phyloP scores from a whole-genome alignment of 192 early-diverging fungal species.

The Phycomyces blakesleeanus region DNA sequence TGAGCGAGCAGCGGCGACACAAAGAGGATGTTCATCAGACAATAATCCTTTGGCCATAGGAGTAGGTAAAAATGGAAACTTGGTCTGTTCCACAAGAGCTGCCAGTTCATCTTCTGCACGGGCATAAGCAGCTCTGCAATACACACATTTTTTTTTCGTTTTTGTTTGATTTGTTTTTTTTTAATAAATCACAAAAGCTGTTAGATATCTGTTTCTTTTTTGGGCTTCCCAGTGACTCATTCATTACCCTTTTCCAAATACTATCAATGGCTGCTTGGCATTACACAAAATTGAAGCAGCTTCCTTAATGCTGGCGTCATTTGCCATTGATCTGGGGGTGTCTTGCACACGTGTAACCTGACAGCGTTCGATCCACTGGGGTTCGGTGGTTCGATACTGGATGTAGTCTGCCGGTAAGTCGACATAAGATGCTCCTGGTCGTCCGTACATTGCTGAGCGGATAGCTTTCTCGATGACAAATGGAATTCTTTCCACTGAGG shows the following conservation, averaged over 20 bases:
- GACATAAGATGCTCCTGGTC: constrained; percentile 64
- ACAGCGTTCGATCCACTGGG: constrained; percentile 9
- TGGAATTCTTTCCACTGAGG: constrained; percentile 45
- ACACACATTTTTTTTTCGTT: not conserved
- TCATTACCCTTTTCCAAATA: constrained; percentile 67
- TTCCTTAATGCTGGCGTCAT: constrained; percentile 37
- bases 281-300: constrained; percentile 41
- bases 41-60: constrained; percentile 74
- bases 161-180: constrained; percentile 1
- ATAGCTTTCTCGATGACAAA: constrained; percentile 53
- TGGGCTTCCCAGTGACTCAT: too few relatives aligned
- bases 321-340: constrained; percentile 43
- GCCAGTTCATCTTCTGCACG: constrained; percentile 57
- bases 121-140: constrained; percentile 54
- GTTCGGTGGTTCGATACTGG: constrained; percentile 38
- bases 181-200: not conserved
- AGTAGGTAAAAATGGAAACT: constrained; percentile 69
- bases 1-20: constrained; percentile 61
- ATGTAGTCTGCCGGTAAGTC: constrained; percentile 69
- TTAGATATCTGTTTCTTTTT: too few relatives aligned
- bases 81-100: constrained; percentile 49
- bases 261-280: constrained; percentile 57
- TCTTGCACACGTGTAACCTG: constrained; percentile 12
- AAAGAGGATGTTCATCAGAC: constrained; percentile 56
- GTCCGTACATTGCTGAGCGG: constrained; percentile 44